phyloP scores from a whole-genome alignment of 129 eudicot species.

The Dittrichia graveolens region DNA sequence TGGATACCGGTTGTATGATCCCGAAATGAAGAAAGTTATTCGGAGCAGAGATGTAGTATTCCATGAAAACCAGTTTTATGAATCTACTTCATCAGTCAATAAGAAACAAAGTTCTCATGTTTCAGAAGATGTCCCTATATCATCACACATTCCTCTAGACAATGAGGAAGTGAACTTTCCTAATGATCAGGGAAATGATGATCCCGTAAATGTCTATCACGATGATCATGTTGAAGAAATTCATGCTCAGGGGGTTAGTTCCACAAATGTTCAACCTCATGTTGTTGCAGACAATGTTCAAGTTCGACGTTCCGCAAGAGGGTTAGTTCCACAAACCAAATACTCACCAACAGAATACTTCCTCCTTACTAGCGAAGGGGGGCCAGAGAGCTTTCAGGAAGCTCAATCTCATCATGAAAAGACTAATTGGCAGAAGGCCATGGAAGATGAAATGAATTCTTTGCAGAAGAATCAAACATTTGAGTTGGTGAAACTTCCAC shows the following conservation, averaged over 20 bases:
- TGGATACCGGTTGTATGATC: no score
- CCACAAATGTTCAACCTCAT: background rate
- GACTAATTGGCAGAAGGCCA: background rate
- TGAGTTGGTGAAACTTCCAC: background rate
- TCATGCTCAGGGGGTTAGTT: background rate
- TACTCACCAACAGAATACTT: background rate
- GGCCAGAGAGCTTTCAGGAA: no score
- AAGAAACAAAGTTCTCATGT: background rate
- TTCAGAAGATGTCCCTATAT: background rate
- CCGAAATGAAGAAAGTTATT: no score
- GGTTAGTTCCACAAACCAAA: background rate
- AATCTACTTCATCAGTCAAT: background rate
- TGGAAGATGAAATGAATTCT: conserved; percentile 9
- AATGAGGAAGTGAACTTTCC: no score
- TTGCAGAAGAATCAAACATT: background rate
- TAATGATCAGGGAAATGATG: background rate
- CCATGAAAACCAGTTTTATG: background rate
- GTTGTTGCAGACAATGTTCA: background rate
- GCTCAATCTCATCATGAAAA: background rate
- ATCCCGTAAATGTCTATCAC: background rate
- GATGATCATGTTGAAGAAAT: background rate
- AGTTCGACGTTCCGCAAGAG: background rate
- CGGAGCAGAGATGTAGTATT: background rate
- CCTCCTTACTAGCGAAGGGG: no score
- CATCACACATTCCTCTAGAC: background rate